A percentile compares a stretch with the other conserved stretches of the same genome.
These are phyloP conservation scores for Xenoacremonium recifei DNA, from an alignment of 2,329 filamentous ascomycete genomes.

Conservation along the genomic window DNA sequence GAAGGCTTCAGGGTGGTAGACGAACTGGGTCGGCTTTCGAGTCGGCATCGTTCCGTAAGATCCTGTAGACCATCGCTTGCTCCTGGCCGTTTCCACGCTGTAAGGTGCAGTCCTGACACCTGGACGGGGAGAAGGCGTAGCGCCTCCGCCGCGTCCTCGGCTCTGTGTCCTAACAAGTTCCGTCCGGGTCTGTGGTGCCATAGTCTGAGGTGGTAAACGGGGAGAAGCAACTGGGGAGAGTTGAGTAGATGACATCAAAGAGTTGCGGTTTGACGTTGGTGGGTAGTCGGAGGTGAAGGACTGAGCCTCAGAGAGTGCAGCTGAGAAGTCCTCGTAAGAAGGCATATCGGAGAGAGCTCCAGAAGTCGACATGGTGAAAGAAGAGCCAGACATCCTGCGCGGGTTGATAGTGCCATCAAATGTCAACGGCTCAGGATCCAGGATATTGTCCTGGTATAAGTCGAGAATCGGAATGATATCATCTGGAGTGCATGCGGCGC, in stretches of 20 bases:
- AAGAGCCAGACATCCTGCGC: slow-evolving; percentile 69
- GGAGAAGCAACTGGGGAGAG: slow-evolving; percentile 73
- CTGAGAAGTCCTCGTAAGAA: slow-evolving; percentile 69
- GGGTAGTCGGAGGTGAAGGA: slow-evolving; percentile 68
- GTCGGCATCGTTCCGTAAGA: slow-evolving; percentile 61
- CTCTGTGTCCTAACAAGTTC: slow-evolving; percentile 64
- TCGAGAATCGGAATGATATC: slow-evolving; percentile 63
- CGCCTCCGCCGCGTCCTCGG: slow-evolving; percentile 59
- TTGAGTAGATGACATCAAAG: slow-evolving; percentile 68
- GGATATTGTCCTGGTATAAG: slow-evolving; percentile 47
- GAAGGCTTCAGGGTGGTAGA: slow-evolving; percentile 63
- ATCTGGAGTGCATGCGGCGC: slow-evolving; percentile 61
- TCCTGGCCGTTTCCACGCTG: slow-evolving; percentile 62
- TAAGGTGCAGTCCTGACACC: slow-evolving; percentile 69
- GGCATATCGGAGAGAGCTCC: slow-evolving; percentile 65
- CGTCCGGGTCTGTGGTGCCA: slow-evolving; percentile 59
- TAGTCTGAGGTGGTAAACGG: slow-evolving; percentile 60
- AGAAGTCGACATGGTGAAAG: slow-evolving; percentile 69
- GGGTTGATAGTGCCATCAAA: slow-evolving; percentile 54
- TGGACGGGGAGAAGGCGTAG: slow-evolving; percentile 69
- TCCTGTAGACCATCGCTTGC: slow-evolving; percentile 77
- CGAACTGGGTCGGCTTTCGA: slow-evolving; percentile 58
- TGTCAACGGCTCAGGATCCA: slow-evolving; percentile 49
- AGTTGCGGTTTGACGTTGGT: slow-evolving; percentile 64
- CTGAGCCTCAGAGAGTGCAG: slow-evolving; percentile 63